phyloP scores from a whole-genome alignment of 805 yeast genomes.

The Yarrowia phangngaensis region DNA sequence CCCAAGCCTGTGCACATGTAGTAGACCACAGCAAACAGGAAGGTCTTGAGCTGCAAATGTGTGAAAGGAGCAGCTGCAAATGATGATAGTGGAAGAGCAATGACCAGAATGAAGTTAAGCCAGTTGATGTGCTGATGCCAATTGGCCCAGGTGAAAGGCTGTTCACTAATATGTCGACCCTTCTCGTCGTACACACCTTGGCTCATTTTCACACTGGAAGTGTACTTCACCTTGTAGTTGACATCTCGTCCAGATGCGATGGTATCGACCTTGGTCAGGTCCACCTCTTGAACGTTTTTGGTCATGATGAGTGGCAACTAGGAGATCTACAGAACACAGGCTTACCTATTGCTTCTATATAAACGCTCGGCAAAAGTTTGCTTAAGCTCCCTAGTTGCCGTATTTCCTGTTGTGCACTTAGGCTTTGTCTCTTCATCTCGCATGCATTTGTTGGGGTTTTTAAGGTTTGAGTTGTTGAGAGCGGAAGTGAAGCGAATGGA shows the following conservation, averaged over 20 bases:
- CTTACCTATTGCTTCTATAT: too few relatives aligned
- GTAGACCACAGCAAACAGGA: slow-evolving; percentile 50
- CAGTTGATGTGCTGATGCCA: slow-evolving; percentile 74
- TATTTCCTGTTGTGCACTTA: too few relatives aligned
- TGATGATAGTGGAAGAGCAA: slow-evolving; percentile 54
- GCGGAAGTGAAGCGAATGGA: too few relatives aligned
- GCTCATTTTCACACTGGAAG: slow-evolving; percentile 31
- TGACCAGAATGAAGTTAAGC: slow-evolving; percentile 58
- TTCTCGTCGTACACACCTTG: slow-evolving; percentile 31
- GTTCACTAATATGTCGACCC: slow-evolving; percentile 56
- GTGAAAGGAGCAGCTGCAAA: slow-evolving; percentile 43
- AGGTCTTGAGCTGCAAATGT: slow-evolving; percentile 50
- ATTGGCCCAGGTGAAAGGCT: slow-evolving; percentile 70
- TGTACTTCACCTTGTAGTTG: slow-evolving; percentile 35
- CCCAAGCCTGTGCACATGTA: slow-evolving; percentile 64
- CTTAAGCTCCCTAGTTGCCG: slow-evolving; percentile 8
- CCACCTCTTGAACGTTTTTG: slow-evolving; percentile 33
- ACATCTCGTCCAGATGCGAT: slow-evolving; percentile 38
- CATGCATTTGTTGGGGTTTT: slow-evolving; percentile 26
- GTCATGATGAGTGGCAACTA: slow-evolving; percentile 26
- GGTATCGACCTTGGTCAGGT: slow-evolving; percentile 38
- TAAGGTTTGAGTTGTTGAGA: slow-evolving; percentile 26
- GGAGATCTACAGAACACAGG: too few relatives aligned
- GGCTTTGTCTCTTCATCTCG: too few relatives aligned
- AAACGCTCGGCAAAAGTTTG: background rate